Base-by-base conservation (phyloP, 257 asterid genomes). In the Cynanchum wilfordii region DNA sequence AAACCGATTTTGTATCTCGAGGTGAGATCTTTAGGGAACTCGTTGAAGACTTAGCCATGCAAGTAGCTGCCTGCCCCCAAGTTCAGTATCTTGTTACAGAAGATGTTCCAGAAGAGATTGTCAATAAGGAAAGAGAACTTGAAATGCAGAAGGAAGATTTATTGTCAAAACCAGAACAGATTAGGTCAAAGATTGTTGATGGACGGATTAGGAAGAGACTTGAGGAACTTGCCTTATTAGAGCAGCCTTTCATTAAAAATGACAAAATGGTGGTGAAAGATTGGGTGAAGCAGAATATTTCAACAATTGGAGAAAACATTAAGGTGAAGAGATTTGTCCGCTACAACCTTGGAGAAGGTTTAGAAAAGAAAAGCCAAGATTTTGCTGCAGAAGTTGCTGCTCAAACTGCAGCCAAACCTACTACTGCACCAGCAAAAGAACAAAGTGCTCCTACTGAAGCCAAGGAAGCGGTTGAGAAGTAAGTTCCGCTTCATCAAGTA, bases 301-400 rank as follows among this genome's bases (percentile, higher is more conserved):
- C 98, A 45, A 90, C 93, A 0, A 84, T 92, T 58, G 99, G 99
- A 66, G 98, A 95, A 87, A 95, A 95, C 84, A 90, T 95, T 4
- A 89, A 92, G 78, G 96, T 95, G 20, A 84, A 84, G 82, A 89
- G 98, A 72, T 95, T 95, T 59, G 86, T 80, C 24, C 84, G 98
- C 22, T 95, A 84, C 83, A 95, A 92, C 77, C 89, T 95, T 30
- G 99, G 98, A 69, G 99, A 95, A 86, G 99, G 99, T 78, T 73
- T 95, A 79, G 96, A 95, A 72, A 95, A 95, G 96, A 92, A 86
- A 75, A 90, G 86, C 80, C 94, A 89, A 82, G 97, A 95, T 84
- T 95, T 92, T 76, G 98, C 98, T 44, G 96, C 98, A 22, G 99
- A 95, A 86, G 99, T 95, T 69, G 98, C 99, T 73, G 97, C 98